phyloP scores from a whole-genome alignment of 495 filamentous ascomycete genomes.

The Glutinoglossum americanum region DNA sequence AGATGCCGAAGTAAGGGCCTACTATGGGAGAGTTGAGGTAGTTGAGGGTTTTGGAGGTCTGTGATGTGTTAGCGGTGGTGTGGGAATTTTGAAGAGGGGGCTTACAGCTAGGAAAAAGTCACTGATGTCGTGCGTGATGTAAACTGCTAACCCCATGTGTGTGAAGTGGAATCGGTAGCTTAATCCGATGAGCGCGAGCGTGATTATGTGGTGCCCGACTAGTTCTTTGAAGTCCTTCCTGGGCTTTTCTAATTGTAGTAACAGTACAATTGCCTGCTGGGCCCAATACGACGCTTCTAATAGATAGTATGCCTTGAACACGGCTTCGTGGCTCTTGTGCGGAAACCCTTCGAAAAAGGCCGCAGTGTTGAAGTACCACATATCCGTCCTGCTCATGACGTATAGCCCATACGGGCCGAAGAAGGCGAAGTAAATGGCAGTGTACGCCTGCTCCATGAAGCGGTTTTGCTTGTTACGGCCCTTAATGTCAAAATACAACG shows the following conservation, averaged over 20 bases:
- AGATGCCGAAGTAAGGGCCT: constrained; percentile 63
- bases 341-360: constrained; percentile 88
- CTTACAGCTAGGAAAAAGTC: constrained; percentile 95
- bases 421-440: constrained; percentile 78
- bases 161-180: constrained; percentile 98
- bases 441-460: constrained; percentile 97
- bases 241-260: constrained; percentile 82
- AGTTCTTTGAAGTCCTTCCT: constrained; percentile 93
- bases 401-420: constrained; percentile 77
- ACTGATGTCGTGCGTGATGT: constrained; percentile 86
- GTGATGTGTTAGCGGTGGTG: background rate
- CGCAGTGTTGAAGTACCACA: constrained; percentile 95
- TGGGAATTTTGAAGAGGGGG: constrained; percentile 4
- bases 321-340: constrained; percentile 58
- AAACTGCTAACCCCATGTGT: constrained; percentile 90
- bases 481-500: constrained; percentile 44
- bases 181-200: constrained; percentile 62
- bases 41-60: constrained; percentile 89
- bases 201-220: constrained; percentile 85
- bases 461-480: constrained; percentile 62
- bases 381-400: constrained; percentile 70
- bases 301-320: constrained; percentile 96
- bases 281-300: constrained; percentile 93
- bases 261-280: constrained; percentile 79
- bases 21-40: constrained; percentile 66